A percentile compares a stretch with the other conserved stretches of the same genome.
These are phyloP conservation scores for Martensiomyces pterosporus DNA, from an alignment of 192 early-diverging fungal genomes.

Conservation along the genomic window DNA sequence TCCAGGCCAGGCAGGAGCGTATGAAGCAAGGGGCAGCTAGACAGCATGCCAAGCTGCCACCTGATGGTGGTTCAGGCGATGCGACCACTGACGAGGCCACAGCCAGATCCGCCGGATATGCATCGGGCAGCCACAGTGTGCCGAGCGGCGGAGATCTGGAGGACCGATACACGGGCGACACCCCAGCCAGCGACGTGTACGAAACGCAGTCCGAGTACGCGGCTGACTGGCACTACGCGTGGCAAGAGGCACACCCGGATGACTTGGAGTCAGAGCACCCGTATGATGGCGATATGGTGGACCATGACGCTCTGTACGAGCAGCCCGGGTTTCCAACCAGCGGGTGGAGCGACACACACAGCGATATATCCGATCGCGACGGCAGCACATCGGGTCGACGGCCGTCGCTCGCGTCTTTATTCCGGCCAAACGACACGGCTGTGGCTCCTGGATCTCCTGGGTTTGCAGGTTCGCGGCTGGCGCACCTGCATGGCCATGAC, in stretches of 20 bases:
- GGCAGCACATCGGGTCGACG: neutral
- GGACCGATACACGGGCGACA: too few species aligned
- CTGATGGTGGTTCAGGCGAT: slow-evolving; percentile 13
- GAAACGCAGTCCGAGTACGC: slow-evolving; percentile 29
- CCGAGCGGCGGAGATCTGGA: too few species aligned
- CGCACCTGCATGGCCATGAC: slow-evolving; percentile 6
- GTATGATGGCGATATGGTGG: slow-evolving; percentile 45
- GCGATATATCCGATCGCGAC: slow-evolving; percentile 21
- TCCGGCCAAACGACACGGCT: too few species aligned
- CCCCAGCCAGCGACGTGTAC: too few species aligned
- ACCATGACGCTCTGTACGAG: slow-evolving; percentile 56
- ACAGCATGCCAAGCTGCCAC: slow-evolving; percentile 8
- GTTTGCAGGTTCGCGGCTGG: slow-evolving; percentile 4
- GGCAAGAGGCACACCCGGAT: slow-evolving; percentile 63
- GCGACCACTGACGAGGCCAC: too few species aligned
- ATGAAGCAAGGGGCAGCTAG: slow-evolving; percentile 18
- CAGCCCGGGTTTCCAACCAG: slow-evolving; percentile 3
- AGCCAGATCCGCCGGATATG: too few species aligned
- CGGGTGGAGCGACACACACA: slow-evolving; percentile 35
- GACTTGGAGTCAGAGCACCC: slow-evolving; percentile 10
- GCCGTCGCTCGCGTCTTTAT: too few species aligned
- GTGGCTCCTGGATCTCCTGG: slow-evolving; percentile 2
- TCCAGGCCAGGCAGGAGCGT: slow-evolving; percentile 58
- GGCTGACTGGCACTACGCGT: slow-evolving; percentile 76
- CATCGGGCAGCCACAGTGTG: too few species aligned